Base-by-base conservation (phyloP, 2,329 filamentous ascomycete genomes). In the Hypoxylon sp. region DNA sequence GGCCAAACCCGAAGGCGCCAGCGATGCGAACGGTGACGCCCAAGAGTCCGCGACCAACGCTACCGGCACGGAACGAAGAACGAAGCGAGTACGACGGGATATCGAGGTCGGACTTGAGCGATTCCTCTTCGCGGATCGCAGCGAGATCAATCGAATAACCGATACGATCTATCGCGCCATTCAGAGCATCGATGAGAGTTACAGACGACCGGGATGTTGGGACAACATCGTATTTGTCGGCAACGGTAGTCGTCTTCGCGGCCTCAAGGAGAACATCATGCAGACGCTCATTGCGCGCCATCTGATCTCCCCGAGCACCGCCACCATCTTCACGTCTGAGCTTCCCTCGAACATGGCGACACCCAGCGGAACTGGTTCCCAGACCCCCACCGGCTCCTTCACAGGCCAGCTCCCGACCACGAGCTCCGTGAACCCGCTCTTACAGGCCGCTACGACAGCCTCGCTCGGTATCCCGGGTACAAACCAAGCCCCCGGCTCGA, bases 241-340 rank as follows among this genome's bases (percentile, higher is more conserved):
- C 73, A 97, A 97, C 75, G 96, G 96, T 63, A 90, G 84, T 38
- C 86, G 86, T 50, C 84, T 89, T 51, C 83, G 84, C 82, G 94
- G 96, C 4, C 95, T 99, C 79, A 94, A 92, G 72, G 94, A 98
- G 74, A 93, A 95, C 72, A 89, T 99, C 51, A 79, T 98, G 38
- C 87, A 91, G 74, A 94, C 90, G 0, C 87, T 99, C 36, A 88
- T 88, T 38, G 87, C 90, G 52, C 94, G 94, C 71, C 96, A 97
- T 79, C 87, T 98, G 59, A 90, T 99, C 72, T 97, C 94, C 1
- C 96, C 96, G 0, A 94, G 91, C 28, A 95, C 93, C 1, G 94
- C 93, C 55, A 98, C 94, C 45, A 98, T 98, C 75, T 98, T 98
- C 85, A 97, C 94, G 36, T 97, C 94, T 21, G 96, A 99, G 80